Evolutionary conservation across 1,284 basidiomycete genomes (phyloP).

Genomic region (Trametes pubescens): DNA sequence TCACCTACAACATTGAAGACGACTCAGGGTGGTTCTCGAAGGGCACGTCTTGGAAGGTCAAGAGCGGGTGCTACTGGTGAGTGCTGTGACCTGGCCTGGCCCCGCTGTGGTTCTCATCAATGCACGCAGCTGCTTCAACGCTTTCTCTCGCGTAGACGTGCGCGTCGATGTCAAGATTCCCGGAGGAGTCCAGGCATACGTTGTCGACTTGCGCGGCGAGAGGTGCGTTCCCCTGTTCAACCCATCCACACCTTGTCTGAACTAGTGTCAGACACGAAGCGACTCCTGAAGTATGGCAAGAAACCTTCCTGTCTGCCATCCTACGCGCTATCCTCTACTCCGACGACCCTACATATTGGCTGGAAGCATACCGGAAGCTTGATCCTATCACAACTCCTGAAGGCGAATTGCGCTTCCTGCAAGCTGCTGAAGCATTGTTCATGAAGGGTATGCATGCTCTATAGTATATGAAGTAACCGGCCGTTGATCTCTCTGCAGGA

Average conservation of each 20-base stretch:
- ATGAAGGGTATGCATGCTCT: slow-evolving; percentile 74
- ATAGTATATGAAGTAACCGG: neutral
- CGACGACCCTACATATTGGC: slow-evolving; percentile 91
- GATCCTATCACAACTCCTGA: slow-evolving; percentile 94
- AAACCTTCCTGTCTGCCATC: slow-evolving; percentile 95
- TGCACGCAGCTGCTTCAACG: slow-evolving; percentile 88
- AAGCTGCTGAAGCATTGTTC: slow-evolving; percentile 92
- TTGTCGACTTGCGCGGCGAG: slow-evolving; percentile 94
- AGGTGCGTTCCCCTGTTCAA: slow-evolving; percentile 59
- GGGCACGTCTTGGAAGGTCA: slow-evolving; percentile 88
- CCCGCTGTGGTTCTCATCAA: neutral
- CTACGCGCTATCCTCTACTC: slow-evolving; percentile 94
- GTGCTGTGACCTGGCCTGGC: slow-evolving; percentile 37
- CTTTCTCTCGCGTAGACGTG: slow-evolving; percentile 96
- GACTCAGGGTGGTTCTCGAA: slow-evolving; percentile 93
- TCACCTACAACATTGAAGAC: slow-evolving; percentile 95
- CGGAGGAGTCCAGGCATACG: slow-evolving; percentile 95
- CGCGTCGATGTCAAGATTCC: slow-evolving; percentile 99
- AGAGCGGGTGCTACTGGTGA: slow-evolving; percentile 94
- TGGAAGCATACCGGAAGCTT: slow-evolving; percentile 95
- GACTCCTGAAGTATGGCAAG: slow-evolving; percentile 94
- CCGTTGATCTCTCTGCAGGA: slow-evolving; percentile 55
- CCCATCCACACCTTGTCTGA: slow-evolving; percentile 1
- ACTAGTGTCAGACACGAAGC: slow-evolving; percentile 79
- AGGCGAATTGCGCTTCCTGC: slow-evolving; percentile 89